A percentile compares a stretch with the other conserved stretches of the same genome.
Evolutionary conservation across 176 grass and related monocot genomes (phyloP).

Genomic region (Paspalum vaginatum): DNA sequence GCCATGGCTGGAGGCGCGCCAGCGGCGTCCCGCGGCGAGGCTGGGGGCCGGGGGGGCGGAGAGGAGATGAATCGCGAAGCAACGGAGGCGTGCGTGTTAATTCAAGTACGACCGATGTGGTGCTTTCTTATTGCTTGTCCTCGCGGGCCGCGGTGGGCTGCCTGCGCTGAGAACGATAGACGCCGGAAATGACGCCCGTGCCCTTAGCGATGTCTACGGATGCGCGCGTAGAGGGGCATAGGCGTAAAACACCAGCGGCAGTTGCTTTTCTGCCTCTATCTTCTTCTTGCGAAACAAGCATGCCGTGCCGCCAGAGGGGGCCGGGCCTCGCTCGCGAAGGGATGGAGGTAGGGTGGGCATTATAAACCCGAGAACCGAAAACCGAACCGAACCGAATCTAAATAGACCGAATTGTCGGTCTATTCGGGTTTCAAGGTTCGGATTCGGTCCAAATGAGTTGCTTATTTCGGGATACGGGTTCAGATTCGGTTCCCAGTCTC

Average conservation of each 20-base stretch:
- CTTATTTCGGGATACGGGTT: too few species aligned
- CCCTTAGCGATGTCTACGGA: not conserved
- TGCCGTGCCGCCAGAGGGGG: not conserved
- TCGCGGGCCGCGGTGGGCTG: conserved; percentile 1
- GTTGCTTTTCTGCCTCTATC: not conserved
- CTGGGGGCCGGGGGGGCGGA: conserved; percentile 24
- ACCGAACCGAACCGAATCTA: too few species aligned
- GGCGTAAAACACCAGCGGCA: not conserved
- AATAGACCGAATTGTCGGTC: too few species aligned
- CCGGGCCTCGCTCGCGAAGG: not conserved
- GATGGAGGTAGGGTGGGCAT: too few species aligned
- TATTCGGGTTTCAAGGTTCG: too few species aligned
- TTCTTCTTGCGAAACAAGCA: conserved; percentile 34
- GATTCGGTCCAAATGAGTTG: too few species aligned
- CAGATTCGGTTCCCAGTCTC: too few species aligned
- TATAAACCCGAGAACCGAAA: too few species aligned
- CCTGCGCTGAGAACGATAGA: not conserved
- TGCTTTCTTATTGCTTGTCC: not conserved
- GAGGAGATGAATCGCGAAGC: conserved; percentile 45
- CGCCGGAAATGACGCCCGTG: not conserved
- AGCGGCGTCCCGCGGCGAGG: conserved; percentile 1
- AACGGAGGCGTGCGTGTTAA: conserved; percentile 31
- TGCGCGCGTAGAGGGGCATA: not conserved
- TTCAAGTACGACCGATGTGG: conserved; percentile 28
- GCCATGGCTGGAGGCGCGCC: conserved; percentile 45